Evolutionary conservation across 2,329 filamentous ascomycete species (phyloP).

Genomic region (Neonectria ditissima): DNA sequence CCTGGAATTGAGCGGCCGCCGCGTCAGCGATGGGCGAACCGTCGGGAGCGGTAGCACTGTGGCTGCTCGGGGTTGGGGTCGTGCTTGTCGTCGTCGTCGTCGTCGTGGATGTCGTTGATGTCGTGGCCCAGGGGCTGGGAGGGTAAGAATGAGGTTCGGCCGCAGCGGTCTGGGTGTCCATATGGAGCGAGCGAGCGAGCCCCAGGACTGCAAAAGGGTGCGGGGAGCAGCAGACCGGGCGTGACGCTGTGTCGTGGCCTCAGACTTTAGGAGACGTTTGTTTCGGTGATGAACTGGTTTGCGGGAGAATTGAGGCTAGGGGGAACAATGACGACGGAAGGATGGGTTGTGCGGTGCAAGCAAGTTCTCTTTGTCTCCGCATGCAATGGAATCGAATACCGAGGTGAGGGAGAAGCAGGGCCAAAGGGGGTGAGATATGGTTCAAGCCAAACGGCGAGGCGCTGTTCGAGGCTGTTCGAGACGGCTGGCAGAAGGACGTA

Average conservation of each 20-base stretch:
- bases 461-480: constrained; percentile 38
- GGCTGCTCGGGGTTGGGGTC: constrained; percentile 43
- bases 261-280: constrained; percentile 30
- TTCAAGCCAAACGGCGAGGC: constrained; percentile 31
- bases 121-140: constrained; percentile 47
- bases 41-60: constrained; percentile 46
- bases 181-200: constrained; percentile 51
- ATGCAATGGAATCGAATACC: constrained; percentile 40
- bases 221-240: constrained; percentile 37
- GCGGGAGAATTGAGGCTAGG: constrained; percentile 31
- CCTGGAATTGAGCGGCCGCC: constrained; percentile 50
- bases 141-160: constrained; percentile 55
- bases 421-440: constrained; percentile 25
- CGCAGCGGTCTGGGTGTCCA: constrained; percentile 54
- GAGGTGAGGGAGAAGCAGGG: constrained; percentile 32
- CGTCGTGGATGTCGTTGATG: constrained; percentile 43
- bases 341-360: constrained; percentile 26
- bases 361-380: constrained; percentile 31
- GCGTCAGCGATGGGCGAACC: constrained; percentile 48
- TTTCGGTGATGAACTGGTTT: constrained; percentile 31
- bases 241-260: constrained; percentile 39
- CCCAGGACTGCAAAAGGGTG: constrained; percentile 42
- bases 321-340: constrained; percentile 31
- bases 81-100: constrained; percentile 42
- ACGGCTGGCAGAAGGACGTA: constrained; percentile 40